These are phyloP conservation scores for Starmerella kuoi DNA, from an alignment of 805 yeast species.

Conservation along the genomic window DNA sequence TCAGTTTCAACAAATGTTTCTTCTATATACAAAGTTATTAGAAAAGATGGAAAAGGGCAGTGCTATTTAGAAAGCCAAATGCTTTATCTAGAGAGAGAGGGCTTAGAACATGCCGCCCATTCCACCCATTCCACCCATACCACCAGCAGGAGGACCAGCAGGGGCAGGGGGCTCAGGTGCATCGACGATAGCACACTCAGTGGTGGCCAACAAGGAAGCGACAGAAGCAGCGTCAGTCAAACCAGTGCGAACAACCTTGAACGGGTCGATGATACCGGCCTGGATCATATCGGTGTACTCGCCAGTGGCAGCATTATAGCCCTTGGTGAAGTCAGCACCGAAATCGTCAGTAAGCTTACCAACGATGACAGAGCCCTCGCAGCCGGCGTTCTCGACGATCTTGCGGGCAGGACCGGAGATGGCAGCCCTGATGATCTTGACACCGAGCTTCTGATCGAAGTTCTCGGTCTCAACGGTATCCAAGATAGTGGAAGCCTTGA, in stretches of 20 bases:
- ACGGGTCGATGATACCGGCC: slow-evolving; percentile 96
- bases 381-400: slow-evolving; percentile 93
- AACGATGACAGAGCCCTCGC: slow-evolving; percentile 92
- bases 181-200: slow-evolving; percentile 96
- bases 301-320: slow-evolving; percentile 87
- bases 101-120: slow-evolving; percentile 24
- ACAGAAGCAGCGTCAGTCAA: slow-evolving; percentile 95
- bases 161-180: slow-evolving; percentile 67
- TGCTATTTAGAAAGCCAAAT: too few relatives aligned
- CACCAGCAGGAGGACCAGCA: slow-evolving; percentile 48
- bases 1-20: too few relatives aligned
- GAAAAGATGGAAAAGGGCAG: too few relatives aligned
- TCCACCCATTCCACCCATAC: slow-evolving; percentile 36
- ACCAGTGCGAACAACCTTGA: slow-evolving; percentile 94
- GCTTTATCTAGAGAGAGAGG: too few relatives aligned
- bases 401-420: slow-evolving; percentile 91
- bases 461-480: slow-evolving; percentile 62
- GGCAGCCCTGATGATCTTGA: slow-evolving; percentile 82
- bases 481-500: slow-evolving; percentile 75
- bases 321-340: slow-evolving; percentile 68
- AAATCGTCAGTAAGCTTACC: slow-evolving; percentile 57
- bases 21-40: too few relatives aligned
- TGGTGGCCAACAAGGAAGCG: slow-evolving; percentile 91
- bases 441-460: slow-evolving; percentile 95
- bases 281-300: slow-evolving; percentile 92